Evolutionary conservation across 176 grass and related monocot species (phyloP).

Genomic region (Otatea glauca): DNA sequence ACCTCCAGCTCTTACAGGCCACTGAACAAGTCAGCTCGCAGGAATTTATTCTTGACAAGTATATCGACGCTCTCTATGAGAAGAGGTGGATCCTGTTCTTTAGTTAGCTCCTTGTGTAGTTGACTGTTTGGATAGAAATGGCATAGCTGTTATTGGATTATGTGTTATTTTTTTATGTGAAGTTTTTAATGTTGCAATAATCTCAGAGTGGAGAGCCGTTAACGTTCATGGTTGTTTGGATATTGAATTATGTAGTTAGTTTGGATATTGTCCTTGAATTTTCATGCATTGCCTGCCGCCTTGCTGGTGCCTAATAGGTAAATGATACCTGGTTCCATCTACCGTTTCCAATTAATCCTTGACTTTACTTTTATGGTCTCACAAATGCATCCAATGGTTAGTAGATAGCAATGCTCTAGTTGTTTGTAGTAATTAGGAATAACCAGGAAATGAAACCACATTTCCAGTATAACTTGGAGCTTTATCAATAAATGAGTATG

Average conservation of each 20-base stretch:
- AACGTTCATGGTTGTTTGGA: neutral
- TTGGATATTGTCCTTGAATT: neutral
- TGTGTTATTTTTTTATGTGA: neutral
- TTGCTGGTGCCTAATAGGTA: neutral
- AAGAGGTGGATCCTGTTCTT: slow-evolving; percentile 65
- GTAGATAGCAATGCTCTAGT: neutral
- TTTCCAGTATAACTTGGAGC: neutral
- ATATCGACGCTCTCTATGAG: slow-evolving; percentile 66
- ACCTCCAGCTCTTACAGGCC: slow-evolving; percentile 49
- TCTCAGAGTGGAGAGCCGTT: neutral
- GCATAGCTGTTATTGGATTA: neutral
- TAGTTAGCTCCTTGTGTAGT: neutral
- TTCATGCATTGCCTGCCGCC: neutral
- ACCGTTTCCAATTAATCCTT: neutral
- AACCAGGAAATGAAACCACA: neutral
- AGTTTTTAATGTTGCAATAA: slow-evolving; percentile 3
- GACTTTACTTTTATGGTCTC: slow-evolving; percentile 3
- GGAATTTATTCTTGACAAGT: slow-evolving; percentile 68
- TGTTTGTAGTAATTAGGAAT: neutral
- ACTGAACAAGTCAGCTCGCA: slow-evolving; percentile 59
- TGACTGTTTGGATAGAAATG: neutral
- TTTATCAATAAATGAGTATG: no score
- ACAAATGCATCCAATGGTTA: neutral
- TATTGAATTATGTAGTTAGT: neutral
- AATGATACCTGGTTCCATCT: neutral